Evolutionary conservation across 2,329 filamentous ascomycete genomes (phyloP), one percentile per base, ranked within the genome.

Genomic region (Aspergillus sp.): DNA sequence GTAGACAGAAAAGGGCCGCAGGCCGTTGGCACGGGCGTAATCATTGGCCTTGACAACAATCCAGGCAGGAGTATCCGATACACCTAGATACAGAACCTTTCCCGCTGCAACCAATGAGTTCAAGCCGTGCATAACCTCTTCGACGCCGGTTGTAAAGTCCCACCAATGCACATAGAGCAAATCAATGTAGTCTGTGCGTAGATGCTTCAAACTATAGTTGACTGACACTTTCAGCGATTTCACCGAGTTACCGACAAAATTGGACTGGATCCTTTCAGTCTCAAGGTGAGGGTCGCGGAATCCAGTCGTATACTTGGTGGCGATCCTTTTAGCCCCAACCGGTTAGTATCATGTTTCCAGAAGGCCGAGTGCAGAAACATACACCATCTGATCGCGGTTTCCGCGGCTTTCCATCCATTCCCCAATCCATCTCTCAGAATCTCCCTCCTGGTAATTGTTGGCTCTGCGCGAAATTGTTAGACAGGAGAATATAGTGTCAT

Each of bases 321-420:
- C 88, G 57, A 91, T 46, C 4, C 47, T 50, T 48, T 17, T 55
- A n/a, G 13, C 8, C 6, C 34, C 41, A 41, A 47, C 7, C 31
- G 13, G 25, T 30, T 23, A 22, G 41, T 46, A 28, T 11, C 25
- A 23, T 7, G 15, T n/a, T 34, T 25, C 34, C 7, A 17, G n/a
- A 34, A 22, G 51, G 34, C 15, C 11, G 23, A 8, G 28, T 45
- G 7, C 25, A 43, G 13, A 6, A 31, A 30, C 47, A 57, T 57
- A 57, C 55, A 59, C 57, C 28, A 59, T 46, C 50, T 53, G 57
- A 19, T 59, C 50, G 23, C 90, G 84, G 61, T 85, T 85, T 19
- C 83, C 81, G 9, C 86, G 83, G 64, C 83, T 82, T 69, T 82
- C 80, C 86, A 90, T 89, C 88, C 89, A 92, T 66, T 89, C 87